phyloP scores from a whole-genome alignment of 805 yeast species.

The Huiozyma sinensis region DNA sequence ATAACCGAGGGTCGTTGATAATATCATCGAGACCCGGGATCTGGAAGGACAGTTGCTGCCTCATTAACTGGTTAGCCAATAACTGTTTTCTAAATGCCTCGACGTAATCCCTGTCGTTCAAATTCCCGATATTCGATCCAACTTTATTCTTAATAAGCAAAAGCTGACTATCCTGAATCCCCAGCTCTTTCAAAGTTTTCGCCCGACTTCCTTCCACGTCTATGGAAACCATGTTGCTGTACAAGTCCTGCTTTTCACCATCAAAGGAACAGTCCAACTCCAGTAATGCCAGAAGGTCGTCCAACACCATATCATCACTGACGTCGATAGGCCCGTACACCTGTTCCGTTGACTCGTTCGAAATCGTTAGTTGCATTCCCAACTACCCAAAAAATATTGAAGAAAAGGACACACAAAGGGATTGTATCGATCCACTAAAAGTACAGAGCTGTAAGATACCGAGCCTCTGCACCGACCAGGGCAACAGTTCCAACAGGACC shows the following conservation, averaged over 20 bases:
- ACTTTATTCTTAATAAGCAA: conserved; percentile 32
- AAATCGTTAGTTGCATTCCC: conserved; percentile 37
- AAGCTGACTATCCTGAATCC: conserved; percentile 49
- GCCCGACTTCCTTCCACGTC: conserved; percentile 12
- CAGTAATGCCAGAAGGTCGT: conserved; percentile 62
- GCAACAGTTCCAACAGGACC: no score
- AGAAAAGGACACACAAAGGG: no score
- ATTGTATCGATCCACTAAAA: no score
- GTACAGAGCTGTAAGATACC: no score
- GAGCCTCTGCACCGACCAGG: no score
- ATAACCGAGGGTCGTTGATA: conserved; percentile 38
- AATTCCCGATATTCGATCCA: background rate
- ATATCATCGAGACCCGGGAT: conserved; percentile 40
- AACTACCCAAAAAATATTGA: no score
- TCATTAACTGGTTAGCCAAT: conserved; percentile 32
- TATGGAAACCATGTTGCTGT: conserved; percentile 37
- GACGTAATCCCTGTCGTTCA: conserved; percentile 20
- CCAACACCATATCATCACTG: conserved; percentile 49
- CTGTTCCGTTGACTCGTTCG: conserved; percentile 39
- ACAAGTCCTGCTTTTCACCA: conserved; percentile 37
- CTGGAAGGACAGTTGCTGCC: conserved; percentile 27
- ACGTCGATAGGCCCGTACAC: conserved; percentile 47
- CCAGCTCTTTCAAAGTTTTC: conserved; percentile 36
- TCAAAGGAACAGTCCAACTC: conserved; percentile 56
- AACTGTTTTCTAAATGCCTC: conserved; percentile 43